A percentile compares a stretch with the other conserved stretches of the same genome.
Evolutionary conservation across 2,329 filamentous ascomycete species (phyloP).

Genomic region (Phymatotrichopsis omnivora): DNA sequence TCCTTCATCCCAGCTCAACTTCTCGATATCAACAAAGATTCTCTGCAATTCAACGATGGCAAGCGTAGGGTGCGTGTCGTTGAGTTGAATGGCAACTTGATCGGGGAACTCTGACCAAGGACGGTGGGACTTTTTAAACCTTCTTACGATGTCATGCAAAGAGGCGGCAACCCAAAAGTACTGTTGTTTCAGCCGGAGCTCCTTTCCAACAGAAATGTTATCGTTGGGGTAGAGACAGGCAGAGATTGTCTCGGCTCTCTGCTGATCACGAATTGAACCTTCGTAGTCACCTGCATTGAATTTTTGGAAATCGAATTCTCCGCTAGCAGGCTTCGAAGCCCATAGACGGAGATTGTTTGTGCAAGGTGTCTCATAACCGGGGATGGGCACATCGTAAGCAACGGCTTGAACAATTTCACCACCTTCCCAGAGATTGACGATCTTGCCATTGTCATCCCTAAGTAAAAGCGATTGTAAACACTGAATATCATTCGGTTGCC

Average conservation of each 20-base stretch:
- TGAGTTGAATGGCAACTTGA: slow-evolving; percentile 93
- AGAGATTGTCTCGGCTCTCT: slow-evolving; percentile 97
- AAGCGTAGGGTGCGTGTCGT: slow-evolving; percentile 93
- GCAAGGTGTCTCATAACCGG: slow-evolving; percentile 77
- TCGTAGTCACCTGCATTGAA: slow-evolving; percentile 99
- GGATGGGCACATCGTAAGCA: slow-evolving; percentile 80
- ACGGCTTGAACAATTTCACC: slow-evolving; percentile 87
- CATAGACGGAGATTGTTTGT: slow-evolving; percentile 96
- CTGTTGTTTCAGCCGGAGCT: slow-evolving; percentile 95
- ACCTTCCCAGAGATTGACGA: slow-evolving; percentile 70
- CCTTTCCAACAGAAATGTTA: slow-evolving; percentile 79
- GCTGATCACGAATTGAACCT: slow-evolving; percentile 93
- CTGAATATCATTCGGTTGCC: too few relatives aligned
- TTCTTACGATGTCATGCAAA: slow-evolving; percentile 86
- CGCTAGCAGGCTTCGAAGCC: slow-evolving; percentile 94
- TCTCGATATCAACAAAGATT: slow-evolving; percentile 80
- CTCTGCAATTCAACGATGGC: slow-evolving; percentile 93
- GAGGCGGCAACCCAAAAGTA: slow-evolving; percentile 99
- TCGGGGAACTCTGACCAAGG: slow-evolving; percentile 87
- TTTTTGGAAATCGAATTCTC: slow-evolving; percentile 98
- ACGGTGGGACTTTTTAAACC: slow-evolving; percentile 95
- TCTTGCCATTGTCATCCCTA: slow-evolving; percentile 67
- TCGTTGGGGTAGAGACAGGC: slow-evolving; percentile 96
- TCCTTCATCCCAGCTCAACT: slow-evolving; percentile 83
- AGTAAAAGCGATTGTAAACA: slow-evolving; percentile 25